A percentile compares a stretch with the other conserved stretches of the same genome.
Conservation (phyloP, 495 filamentous ascomycete genomes). For the Sabuloglossum arenarium region DNA sequence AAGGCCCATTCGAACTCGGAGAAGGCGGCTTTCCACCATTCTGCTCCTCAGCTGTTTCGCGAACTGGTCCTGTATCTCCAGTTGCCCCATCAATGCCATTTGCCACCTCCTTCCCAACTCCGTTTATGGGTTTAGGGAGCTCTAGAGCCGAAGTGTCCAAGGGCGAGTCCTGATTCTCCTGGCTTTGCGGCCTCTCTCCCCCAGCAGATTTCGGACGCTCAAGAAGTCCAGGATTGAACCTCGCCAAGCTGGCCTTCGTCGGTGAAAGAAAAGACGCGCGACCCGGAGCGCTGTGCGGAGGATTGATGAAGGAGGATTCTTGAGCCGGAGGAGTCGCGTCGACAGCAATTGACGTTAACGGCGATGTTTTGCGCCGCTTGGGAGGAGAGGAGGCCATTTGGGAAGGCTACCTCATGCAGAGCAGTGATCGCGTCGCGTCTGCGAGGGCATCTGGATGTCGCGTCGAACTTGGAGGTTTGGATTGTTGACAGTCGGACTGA, state of each 20-base stretch:
- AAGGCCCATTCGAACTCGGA: not conserved
- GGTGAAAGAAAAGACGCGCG: conserved; percentile 45
- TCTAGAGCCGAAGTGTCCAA: not conserved
- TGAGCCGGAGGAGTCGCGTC: not conserved
- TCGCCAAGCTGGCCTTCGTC: conserved; percentile 39
- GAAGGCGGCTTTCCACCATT: not conserved
- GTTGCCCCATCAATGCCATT: not conserved
- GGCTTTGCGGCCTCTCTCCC: not conserved
- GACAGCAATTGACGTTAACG: not conserved
- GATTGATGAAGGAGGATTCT: not conserved
- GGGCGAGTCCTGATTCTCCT: not conserved
- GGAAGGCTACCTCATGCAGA: not conserved
- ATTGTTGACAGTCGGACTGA: not conserved
- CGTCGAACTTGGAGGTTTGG: not conserved
- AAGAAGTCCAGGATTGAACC: conserved; percentile 38
- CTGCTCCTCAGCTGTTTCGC: not conserved
- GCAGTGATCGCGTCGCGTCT: not conserved
- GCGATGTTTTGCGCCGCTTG: conserved; percentile 4
- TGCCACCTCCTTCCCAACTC: not conserved
- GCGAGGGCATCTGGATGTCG: not conserved
- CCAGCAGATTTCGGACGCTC: conserved; percentile 14
- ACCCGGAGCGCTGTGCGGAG: conserved; percentile 2
- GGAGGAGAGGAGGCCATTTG: conserved; percentile 1
- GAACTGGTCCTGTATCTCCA: not conserved
- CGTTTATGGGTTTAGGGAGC: not conserved